Base-by-base conservation (phyloP, 2,329 filamentous ascomycete species). In the Scedosporium apiospermum region DNA sequence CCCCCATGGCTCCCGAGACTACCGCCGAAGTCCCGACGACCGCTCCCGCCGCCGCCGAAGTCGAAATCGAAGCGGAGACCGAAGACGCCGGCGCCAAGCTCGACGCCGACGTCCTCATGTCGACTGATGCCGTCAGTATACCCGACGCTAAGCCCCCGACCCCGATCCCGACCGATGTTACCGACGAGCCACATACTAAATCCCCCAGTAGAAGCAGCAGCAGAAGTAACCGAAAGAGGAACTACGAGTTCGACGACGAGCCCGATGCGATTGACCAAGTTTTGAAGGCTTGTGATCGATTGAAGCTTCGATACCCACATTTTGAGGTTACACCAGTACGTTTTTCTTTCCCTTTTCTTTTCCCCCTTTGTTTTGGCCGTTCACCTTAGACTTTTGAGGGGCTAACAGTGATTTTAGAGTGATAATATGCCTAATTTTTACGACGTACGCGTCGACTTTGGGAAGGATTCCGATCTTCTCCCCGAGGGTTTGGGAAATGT, bases 401-500 rank as follows among this genome's bases (percentile, higher is more conserved):
- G 44, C 44, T 49, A 21, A 49, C n/a, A n/a, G 14, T 18, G n/a
- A 14, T 9, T 49, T 14, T 49, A 18, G 44, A 49, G 18, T 18
- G 6, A 18, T 7, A 12, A 21, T 7, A 49, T n/a, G 44, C 12
- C 26, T 21, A 12, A 10, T 3, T 55, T 38, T 34, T 61, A 10
- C 12, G 21, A 61, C 30, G 60, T 23, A 5, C 23, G 26, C 46
- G 42, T 51, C 14, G 18, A 34, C 6, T 59, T 64, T 38, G 16
- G 59, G 14, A 26, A 58, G 7, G 41, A 53, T 34, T 23, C 70
- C 26, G 64, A 64, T 1, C 64, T 64, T 1, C 65, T 77, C 5
- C 75, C 77, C 0, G 60, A 65, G 1, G 67, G 65, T 3, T 59
- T 78, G 0, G 75, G 75, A 3, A 34, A 65, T 5, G 74, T 81